These are phyloP conservation scores for Huntiella abstrusa DNA, from an alignment of 2,329 filamentous ascomycete genomes.

Conservation along the genomic window DNA sequence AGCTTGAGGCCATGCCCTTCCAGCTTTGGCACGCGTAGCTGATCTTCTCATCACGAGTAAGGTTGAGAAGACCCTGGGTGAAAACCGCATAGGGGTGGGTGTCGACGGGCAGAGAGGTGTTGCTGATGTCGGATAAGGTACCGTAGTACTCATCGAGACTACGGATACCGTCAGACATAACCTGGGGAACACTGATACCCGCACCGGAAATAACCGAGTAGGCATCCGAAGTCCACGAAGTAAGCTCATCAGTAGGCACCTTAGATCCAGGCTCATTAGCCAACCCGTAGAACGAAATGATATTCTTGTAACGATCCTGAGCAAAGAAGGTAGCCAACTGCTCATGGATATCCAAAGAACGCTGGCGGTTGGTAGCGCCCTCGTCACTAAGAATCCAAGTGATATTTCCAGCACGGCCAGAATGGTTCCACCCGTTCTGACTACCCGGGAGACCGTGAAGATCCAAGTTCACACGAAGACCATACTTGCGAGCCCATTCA, in stretches of 20 bases:
- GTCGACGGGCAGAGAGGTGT: conserved; percentile 43
- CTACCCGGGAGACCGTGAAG: conserved; percentile 36
- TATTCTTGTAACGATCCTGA: conserved; percentile 23
- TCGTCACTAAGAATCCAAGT: conserved; percentile 15
- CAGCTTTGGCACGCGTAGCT: conserved; percentile 51
- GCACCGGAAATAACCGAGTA: conserved; percentile 38
- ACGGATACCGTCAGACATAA: conserved; percentile 58
- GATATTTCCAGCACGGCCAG: conserved; percentile 27
- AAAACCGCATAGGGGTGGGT: conserved; percentile 69
- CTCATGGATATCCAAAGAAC: conserved; percentile 38
- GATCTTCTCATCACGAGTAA: conserved; percentile 47
- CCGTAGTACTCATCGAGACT: conserved; percentile 41
- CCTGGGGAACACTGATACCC: conserved; percentile 38
- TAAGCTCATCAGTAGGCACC: conserved; percentile 32
- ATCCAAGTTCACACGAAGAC: conserved; percentile 39
- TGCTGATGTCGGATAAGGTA: conserved; percentile 14
- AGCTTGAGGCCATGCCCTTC: conserved; percentile 37
- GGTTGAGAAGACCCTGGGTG: conserved; percentile 46
- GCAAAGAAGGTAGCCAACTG: conserved; percentile 16
- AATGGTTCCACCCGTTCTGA: conserved; percentile 46
- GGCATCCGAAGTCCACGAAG: conserved; percentile 39
- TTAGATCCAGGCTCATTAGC: conserved; percentile 48
- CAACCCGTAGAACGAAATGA: conserved; percentile 48
- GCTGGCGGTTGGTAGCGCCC: conserved; percentile 21
- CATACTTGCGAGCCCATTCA: conserved; percentile 32